These are phyloP conservation scores for Elsinoe batatas DNA, from an alignment of 2,329 filamentous ascomycete species.

Conservation along the genomic window DNA sequence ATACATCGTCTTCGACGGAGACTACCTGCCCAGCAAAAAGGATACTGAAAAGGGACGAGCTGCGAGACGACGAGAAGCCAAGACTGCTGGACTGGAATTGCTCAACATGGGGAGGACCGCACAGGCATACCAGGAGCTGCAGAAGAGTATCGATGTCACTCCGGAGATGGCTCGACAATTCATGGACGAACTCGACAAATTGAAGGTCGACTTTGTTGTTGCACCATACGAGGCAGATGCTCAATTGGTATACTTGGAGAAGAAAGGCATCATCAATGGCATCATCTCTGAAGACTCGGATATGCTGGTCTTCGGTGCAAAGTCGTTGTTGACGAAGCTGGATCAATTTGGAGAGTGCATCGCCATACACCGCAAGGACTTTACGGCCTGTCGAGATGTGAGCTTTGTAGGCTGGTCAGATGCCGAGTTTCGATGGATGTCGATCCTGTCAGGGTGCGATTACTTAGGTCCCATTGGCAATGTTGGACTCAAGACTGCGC, in stretches of 20 bases:
- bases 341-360: slow-evolving; percentile 89
- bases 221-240: slow-evolving; percentile 96
- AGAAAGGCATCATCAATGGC: slow-evolving; percentile 69
- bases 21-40: slow-evolving; percentile 87
- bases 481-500: slow-evolving; percentile 86
- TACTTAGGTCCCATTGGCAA: slow-evolving; percentile 79
- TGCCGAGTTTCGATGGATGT: slow-evolving; percentile 84
- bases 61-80: slow-evolving; percentile 68
- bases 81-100: slow-evolving; percentile 64
- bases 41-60: slow-evolving; percentile 70
- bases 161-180: slow-evolving; percentile 87
- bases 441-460: slow-evolving; percentile 91
- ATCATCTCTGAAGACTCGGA: slow-evolving; percentile 97
- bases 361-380: slow-evolving; percentile 82
- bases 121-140: slow-evolving; percentile 75
- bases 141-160: slow-evolving; percentile 92
- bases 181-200: slow-evolving; percentile 76
- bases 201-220: slow-evolving; percentile 75
- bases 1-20: slow-evolving; percentile 92
- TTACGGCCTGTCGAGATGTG: slow-evolving; percentile 78
- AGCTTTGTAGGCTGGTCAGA: slow-evolving; percentile 89
- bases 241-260: slow-evolving; percentile 91
- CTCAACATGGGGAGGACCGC: slow-evolving; percentile 69
- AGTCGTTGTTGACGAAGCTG: slow-evolving; percentile 81
- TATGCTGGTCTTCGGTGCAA: slow-evolving; percentile 87